phyloP scores from a whole-genome alignment of 2,329 filamentous ascomycete genomes.

The Fusarium anguioides region DNA sequence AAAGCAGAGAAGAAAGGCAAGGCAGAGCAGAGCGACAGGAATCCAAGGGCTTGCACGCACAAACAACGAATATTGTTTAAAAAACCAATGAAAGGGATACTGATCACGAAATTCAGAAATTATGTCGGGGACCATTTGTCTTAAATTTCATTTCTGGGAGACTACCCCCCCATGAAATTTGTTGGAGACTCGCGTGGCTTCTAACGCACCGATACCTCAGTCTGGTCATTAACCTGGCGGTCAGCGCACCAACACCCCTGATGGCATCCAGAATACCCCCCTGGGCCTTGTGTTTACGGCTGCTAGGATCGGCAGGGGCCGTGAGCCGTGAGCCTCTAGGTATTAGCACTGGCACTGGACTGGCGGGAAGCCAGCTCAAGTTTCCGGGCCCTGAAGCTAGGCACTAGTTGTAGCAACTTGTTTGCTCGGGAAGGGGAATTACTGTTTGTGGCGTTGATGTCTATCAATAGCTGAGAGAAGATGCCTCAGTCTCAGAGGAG shows the following conservation, averaged over 20 bases:
- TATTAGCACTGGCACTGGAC: constrained; percentile 29
- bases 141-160: constrained; percentile 36
- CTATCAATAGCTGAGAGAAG: constrained; percentile 15
- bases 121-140: constrained; percentile 39
- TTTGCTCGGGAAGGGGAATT: constrained; percentile 12
- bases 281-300: constrained; percentile 35
- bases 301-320: constrained; percentile 46
- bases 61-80: constrained; percentile 36
- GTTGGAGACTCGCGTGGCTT: constrained; percentile 39
- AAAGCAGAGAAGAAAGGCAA: constrained; percentile 19
- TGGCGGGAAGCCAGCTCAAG: constrained; percentile 29
- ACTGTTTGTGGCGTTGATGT: constrained; percentile 22
- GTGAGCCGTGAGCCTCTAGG: constrained; percentile 32
- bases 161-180: constrained; percentile 33
- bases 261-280: constrained; percentile 36
- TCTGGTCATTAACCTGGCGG: constrained; percentile 38
- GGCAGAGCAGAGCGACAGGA: constrained; percentile 30
- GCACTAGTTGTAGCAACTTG: constrained; percentile 32
- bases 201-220: constrained; percentile 31
- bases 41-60: constrained; percentile 31
- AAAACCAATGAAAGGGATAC: constrained; percentile 28
- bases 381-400: constrained; percentile 27
- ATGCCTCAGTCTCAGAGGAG: constrained; percentile 6
- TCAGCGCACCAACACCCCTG: constrained; percentile 37
- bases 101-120: constrained; percentile 34